Evolutionary conservation across 306 rosid species (phyloP).

Genomic region (Dryas drummondii): DNA sequence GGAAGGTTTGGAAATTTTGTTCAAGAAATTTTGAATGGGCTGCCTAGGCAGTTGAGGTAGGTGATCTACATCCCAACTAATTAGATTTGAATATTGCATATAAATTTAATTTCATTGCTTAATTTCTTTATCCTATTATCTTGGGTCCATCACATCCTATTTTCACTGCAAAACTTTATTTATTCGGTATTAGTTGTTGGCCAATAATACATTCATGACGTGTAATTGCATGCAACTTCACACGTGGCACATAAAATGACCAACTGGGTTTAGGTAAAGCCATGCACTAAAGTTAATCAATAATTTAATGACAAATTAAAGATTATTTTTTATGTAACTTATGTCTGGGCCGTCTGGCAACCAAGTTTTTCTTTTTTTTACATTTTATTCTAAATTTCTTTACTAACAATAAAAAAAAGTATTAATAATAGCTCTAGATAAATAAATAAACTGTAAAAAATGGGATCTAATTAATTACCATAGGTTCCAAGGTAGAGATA

Average conservation of each 20-base stretch:
- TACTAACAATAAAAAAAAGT: no score
- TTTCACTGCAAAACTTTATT: not conserved
- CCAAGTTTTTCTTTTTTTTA: not conserved
- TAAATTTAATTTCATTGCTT: slow-evolving; percentile 4
- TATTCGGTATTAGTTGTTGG: not conserved
- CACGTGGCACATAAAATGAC: not conserved
- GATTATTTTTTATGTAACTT: not conserved
- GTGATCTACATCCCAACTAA: slow-evolving; percentile 70
- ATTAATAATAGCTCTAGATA: no score
- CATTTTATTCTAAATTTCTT: not conserved
- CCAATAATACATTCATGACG: not conserved
- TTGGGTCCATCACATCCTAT: not conserved
- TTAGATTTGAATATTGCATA: slow-evolving; percentile 46
- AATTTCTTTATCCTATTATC: slow-evolving; percentile 14
- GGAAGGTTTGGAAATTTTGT: slow-evolving; percentile 4
- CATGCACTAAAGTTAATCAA: slow-evolving; percentile 20
- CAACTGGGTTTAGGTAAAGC: not conserved
- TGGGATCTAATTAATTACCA: slow-evolving; percentile 25
- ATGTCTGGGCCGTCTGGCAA: not conserved
- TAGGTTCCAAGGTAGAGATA: slow-evolving; percentile 56
- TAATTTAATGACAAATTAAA: not conserved
- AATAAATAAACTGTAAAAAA: not conserved
- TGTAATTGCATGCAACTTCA: not conserved
- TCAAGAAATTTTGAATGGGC: slow-evolving; percentile 39
- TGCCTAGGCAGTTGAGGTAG: slow-evolving; percentile 70